phyloP scores from a whole-genome alignment of 305 asterid species.

The Withania somnifera region DNA sequence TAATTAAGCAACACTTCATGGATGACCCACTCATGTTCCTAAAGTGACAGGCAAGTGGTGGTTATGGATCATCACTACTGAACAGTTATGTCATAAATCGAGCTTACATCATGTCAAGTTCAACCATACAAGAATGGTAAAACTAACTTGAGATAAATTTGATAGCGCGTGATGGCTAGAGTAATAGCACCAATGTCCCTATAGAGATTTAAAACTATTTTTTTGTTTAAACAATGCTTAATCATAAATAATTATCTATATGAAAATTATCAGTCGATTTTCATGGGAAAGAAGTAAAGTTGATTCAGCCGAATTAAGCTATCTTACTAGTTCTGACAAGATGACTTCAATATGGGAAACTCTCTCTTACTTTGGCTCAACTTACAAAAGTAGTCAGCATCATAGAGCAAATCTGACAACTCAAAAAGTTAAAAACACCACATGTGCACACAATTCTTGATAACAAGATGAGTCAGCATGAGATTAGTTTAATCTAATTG shows the following conservation, averaged over 20 bases:
- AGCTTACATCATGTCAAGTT: background rate
- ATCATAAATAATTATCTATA: background rate
- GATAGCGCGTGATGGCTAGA: background rate
- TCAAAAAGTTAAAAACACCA: background rate
- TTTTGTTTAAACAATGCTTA: background rate
- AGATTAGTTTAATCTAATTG: background rate
- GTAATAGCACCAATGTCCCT: background rate
- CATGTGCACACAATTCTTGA: background rate
- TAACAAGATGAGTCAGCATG: background rate
- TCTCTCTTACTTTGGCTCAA: background rate
- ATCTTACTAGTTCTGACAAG: background rate
- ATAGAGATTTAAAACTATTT: background rate
- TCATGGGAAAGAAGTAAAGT: background rate
- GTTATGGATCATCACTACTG: background rate
- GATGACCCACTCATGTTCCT: background rate
- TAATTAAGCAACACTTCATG: background rate
- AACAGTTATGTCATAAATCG: background rate
- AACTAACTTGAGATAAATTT: background rate
- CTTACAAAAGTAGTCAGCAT: background rate
- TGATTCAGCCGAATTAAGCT: background rate
- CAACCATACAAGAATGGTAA: background rate
- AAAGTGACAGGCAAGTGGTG: background rate
- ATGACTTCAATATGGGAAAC: background rate
- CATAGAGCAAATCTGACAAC: background rate
- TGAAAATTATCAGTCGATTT: background rate